A percentile compares a stretch with the other conserved stretches of the same genome.
Evolutionary conservation across 257 asterid genomes (phyloP).

Genomic region (Rauvolfia tetraphylla): DNA sequence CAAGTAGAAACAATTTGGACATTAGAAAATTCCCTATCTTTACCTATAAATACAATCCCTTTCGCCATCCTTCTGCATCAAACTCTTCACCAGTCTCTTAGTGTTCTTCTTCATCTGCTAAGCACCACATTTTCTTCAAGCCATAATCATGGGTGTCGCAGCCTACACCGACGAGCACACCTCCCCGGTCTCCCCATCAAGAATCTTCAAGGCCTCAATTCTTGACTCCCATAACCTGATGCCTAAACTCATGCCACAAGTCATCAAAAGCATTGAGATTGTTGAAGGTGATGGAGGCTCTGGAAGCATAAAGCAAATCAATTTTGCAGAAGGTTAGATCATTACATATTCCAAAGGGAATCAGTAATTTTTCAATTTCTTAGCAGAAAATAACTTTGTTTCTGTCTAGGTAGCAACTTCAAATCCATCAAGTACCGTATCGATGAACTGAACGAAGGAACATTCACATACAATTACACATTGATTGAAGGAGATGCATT

Average conservation of each 20-base stretch:
- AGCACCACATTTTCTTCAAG: not conserved
- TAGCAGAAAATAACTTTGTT: not conserved
- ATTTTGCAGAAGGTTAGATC: conserved; percentile 23
- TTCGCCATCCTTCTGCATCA: not conserved
- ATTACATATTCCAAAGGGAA: too few relatives aligned
- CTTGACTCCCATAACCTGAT: conserved; percentile 28
- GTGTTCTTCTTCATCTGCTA: not conserved
- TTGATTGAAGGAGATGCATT: conserved; percentile 32
- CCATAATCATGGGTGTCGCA: conserved; percentile 22
- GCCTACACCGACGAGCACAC: conserved; percentile 15
- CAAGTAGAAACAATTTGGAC: conserved; percentile 1
- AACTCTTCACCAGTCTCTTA: not conserved
- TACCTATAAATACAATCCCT: conserved; percentile 6
- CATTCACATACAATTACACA: conserved; percentile 24
- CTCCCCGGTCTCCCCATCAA: conserved; percentile 23
- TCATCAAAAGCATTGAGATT: conserved; percentile 21
- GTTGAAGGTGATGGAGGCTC: conserved; percentile 27
- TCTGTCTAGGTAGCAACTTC: conserved; percentile 21
- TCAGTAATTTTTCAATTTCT: not conserved
- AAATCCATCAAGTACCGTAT: conserved; percentile 21
- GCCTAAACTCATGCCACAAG: conserved; percentile 31
- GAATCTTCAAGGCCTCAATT: conserved; percentile 31
- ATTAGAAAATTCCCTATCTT: not conserved
- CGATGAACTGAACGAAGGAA: conserved; percentile 24
- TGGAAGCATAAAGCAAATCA: conserved; percentile 25